Evolutionary conservation across 176 grass and related monocot species (phyloP), one percentile per base, ranked within the genome.

Genomic region (Phoenix dactylifera): DNA sequence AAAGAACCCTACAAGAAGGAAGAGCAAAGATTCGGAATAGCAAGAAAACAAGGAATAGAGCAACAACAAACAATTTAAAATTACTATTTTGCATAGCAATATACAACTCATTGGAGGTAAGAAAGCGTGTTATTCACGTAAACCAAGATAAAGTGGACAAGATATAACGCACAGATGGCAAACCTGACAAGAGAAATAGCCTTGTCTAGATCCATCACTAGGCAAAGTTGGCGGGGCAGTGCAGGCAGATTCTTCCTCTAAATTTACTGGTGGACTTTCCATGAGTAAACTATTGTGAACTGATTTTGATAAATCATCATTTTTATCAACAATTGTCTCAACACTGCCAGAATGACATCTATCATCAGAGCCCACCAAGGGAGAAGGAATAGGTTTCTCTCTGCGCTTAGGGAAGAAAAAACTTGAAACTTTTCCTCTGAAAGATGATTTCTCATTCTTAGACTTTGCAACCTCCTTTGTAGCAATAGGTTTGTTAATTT

Each of bases 381-480:
- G 10, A 30, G 72, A 44, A 54, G 68, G 32, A 63, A 14, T 29
- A 55, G 50, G 16, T 77, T 85, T 83, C 59, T 85, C 81, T 85
- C 84, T 78, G 66, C 55, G 82, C 67, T 61, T 88, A 50, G 69
- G 66, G 63, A 92, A 92, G 79, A 98, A 92, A 80, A 96, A 85
- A 65, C 54, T 90, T 10, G 91, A 96, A 63, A 96, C 78, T 74
- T 69, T 96, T 57, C 79, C 87, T 63, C 70, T 88, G 62, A 98
- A 83, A 72, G 75, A 92, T 67, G 61, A 81, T 52, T 92, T 92
- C 63, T 60, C 78, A 69, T 85, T 80, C 60, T 79, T 85, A 70
- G 59, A 24, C 18, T 58, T 70, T 53, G 76, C 49, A 57, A 61
- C 66, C 66, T 49, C 59, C 55, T 69, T 77, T 0, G 67, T 52